Conservation (phyloP, 129 eudicot species). For the Sambucus nigra region DNA sequence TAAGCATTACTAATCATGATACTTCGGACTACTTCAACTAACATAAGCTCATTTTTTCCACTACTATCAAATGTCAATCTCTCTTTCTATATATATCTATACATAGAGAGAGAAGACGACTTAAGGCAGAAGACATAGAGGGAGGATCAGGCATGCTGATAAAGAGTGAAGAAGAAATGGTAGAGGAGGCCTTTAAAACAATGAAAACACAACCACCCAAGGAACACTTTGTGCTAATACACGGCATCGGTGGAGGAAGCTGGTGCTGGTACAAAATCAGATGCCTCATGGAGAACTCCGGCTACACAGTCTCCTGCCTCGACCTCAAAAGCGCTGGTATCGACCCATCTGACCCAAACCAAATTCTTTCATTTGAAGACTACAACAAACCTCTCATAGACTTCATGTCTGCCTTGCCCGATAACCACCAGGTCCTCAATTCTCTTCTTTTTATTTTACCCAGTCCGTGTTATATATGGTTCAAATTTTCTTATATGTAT, state of each 20-base stretch:
- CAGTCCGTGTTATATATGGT: too few relatives aligned
- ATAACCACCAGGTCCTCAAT: slow-evolving; percentile 29
- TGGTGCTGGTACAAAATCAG: slow-evolving; percentile 80
- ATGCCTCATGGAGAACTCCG: slow-evolving; percentile 48
- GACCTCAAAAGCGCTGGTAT: slow-evolving; percentile 58
- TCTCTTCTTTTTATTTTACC: neutral
- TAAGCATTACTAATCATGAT: too few relatives aligned
- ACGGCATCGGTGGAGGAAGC: slow-evolving; percentile 53
- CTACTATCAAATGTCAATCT: neutral
- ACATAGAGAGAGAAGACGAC: neutral
- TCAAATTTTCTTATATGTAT: too few relatives aligned
- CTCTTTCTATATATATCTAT: neutral
- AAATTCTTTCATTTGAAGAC: slow-evolving; percentile 34
- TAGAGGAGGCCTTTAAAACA: neutral
- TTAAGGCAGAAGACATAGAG: neutral
- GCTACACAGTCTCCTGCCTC: slow-evolving; percentile 44
- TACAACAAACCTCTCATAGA: slow-evolving; percentile 58
- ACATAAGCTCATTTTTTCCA: neutral
- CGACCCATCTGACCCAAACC: slow-evolving; percentile 44
- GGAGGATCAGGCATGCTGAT: neutral
- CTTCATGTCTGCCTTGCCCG: slow-evolving; percentile 44
- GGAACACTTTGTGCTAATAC: slow-evolving; percentile 64
- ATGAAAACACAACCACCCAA: neutral
- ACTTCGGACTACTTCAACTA: neutral
- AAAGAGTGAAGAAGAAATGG: neutral